Conservation (phyloP, 228 moss, liverwort and hornwort genomes). For the Sphagnum magellanicum region DNA sequence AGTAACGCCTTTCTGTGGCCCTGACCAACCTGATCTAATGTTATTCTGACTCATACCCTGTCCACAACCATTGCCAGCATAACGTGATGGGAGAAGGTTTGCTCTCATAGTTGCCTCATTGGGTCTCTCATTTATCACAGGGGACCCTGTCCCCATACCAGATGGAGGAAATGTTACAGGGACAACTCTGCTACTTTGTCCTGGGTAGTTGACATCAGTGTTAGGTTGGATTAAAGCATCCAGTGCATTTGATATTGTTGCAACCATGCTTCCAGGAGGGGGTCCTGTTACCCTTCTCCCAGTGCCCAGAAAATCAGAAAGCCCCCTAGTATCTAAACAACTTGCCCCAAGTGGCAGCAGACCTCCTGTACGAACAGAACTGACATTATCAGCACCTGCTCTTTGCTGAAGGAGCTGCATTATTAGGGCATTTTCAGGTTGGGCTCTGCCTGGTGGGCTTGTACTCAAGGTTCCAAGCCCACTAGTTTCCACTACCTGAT, state of each 20-base stretch:
- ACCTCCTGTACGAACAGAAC: conserved; percentile 19
- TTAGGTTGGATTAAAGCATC: conserved; percentile 26
- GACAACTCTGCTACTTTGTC: neutral
- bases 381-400: conserved; percentile 24
- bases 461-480: conserved; percentile 38
- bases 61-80: no score
- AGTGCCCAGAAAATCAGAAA: no score
- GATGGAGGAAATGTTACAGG: neutral
- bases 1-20: no score
- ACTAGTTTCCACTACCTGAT: conserved; percentile 42
- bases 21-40: no score
- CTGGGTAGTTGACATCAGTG: conserved; percentile 32
- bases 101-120: no score
- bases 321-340: no score
- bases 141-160: neutral
- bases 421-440: conserved; percentile 29
- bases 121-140: no score
- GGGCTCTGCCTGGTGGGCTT: conserved; percentile 14
- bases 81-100: no score
- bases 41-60: no score
- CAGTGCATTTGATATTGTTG: conserved; percentile 16
- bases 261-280: no score
- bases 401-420: conserved; percentile 46
- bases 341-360: conserved; percentile 8
- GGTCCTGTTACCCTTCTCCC: no score